Base-by-base conservation (phyloP, 2,329 filamentous ascomycete genomes). In the Didymella keratinophila region DNA sequence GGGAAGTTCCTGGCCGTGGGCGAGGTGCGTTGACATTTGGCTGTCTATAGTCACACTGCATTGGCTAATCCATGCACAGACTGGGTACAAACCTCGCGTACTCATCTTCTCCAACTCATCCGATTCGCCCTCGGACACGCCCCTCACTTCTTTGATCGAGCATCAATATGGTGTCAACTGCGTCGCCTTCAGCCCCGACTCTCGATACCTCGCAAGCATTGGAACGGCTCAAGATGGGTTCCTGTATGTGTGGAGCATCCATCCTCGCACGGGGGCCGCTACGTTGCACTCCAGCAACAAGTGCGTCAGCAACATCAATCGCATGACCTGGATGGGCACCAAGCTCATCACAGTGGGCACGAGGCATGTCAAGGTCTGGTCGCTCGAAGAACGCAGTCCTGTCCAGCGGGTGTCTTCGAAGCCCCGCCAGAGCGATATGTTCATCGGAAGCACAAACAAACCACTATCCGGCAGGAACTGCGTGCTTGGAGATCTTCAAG, bases 361-460 rank as follows among this genome's bases (percentile, higher is more conserved):
- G 50, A 87, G 95, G 25, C 94, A 97, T 78, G 87, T 97, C 75
- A 98, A 97, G 77, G 86, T 96, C 49, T 99, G 95, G 95, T 89
- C 89, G 66, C 84, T 95, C 11, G 91, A 95, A 34, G 92, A 94
- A 25, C 79, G 70, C 56, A 81, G 72, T 41, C 47, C 63, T 20
- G 30, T 48, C 10, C 89, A 89, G 21, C 89, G 90, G 21, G 53
- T 66, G 0, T 60, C 68, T 0, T 61, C 67, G 12, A 76, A 73
- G 54, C 50, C 64, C 7, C 74, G 76, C 30, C 73, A 73, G 56
- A 74, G 73, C 58, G 72, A 78, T 25, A 49, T 67, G 11, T 86
- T 71, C 52, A 64, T 72, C 45, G 67, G 73, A 67, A 71, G 71
- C 32, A 67, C 58, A 2, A 72, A 76, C 67, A 90, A 89, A 71